Percentiles rank a stretch among this genome's conserved stretches.
phyloP scores from a whole-genome alignment of 768 basidiomycete genomes.

The Xerocomus brunneocitrinus region DNA sequence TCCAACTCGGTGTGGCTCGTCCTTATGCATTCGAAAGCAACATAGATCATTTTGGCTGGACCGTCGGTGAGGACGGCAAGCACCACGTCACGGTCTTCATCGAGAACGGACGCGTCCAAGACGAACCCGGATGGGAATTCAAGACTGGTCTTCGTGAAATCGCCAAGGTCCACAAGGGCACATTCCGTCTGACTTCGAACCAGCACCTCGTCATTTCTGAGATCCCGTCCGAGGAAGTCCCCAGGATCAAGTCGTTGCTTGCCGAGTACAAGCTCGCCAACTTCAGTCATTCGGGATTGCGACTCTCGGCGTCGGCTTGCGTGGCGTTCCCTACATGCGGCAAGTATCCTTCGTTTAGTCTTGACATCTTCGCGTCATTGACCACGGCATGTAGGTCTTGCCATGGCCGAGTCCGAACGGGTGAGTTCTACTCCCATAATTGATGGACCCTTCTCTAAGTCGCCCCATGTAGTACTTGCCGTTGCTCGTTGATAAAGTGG shows the following conservation, averaged over 20 bases:
- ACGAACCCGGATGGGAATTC: slow-evolving; percentile 86
- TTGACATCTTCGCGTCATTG: not conserved
- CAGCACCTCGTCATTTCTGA: slow-evolving; percentile 91
- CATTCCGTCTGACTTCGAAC: slow-evolving; percentile 91
- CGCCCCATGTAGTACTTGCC: slow-evolving; percentile 75
- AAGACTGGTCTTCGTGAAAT: slow-evolving; percentile 92
- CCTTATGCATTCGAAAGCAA: slow-evolving; percentile 83
- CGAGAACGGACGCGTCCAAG: slow-evolving; percentile 97
- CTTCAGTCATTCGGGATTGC: slow-evolving; percentile 67
- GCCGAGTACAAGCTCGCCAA: slow-evolving; percentile 89
- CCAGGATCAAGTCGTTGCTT: slow-evolving; percentile 72
- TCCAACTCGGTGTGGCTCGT: slow-evolving; percentile 65
- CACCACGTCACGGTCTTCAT: slow-evolving; percentile 94
- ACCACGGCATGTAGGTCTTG: slow-evolving; percentile 42
- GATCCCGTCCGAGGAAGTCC: slow-evolving; percentile 66
- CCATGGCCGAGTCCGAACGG: slow-evolving; percentile 76
- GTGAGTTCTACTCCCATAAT: slow-evolving; percentile 32
- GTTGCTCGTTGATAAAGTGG: slow-evolving; percentile 88
- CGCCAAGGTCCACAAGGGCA: slow-evolving; percentile 90
- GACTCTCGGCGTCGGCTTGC: slow-evolving; percentile 90
- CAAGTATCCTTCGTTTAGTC: slow-evolving; percentile 13
- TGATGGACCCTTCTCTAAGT: slow-evolving; percentile 25
- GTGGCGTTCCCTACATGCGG: slow-evolving; percentile 97
- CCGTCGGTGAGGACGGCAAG: slow-evolving; percentile 77
- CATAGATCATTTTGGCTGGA: slow-evolving; percentile 94